A percentile compares a stretch with the other conserved stretches of the same genome.
These are phyloP conservation scores for Kwoniella sp. DNA, from an alignment of 768 basidiomycete genomes.

Conservation along the genomic window DNA sequence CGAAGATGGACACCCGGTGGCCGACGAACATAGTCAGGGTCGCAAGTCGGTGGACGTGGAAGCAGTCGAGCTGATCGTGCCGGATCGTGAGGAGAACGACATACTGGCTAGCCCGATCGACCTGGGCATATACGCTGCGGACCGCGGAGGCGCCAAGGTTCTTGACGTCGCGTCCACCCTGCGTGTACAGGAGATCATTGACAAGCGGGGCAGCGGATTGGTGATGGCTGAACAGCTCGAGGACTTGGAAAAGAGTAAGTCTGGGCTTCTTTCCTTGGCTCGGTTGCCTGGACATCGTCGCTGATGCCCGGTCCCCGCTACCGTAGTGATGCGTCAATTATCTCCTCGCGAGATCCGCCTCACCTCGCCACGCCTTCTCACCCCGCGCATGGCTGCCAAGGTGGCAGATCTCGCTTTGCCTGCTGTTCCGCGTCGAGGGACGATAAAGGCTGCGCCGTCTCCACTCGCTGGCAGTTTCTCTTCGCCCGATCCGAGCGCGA, in stretches of 20 bases:
- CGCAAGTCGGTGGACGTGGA: neutral
- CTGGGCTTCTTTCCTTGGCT: neutral
- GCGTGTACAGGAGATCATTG: slow-evolving; percentile 24
- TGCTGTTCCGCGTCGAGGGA: slow-evolving; percentile 7
- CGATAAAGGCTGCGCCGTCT: slow-evolving; percentile 8
- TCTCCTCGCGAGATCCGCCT: slow-evolving; percentile 47
- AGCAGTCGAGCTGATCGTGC: neutral
- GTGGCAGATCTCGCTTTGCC: slow-evolving; percentile 15
- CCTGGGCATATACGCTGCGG: slow-evolving; percentile 11
- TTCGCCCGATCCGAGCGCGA: slow-evolving; percentile 2
- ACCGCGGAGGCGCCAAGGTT: slow-evolving; percentile 4
- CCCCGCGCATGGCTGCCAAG: slow-evolving; percentile 39
- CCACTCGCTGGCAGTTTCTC: slow-evolving; percentile 10
- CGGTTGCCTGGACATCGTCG: neutral
- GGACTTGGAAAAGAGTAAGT: slow-evolving; percentile 46
- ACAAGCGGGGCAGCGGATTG: slow-evolving; percentile 46
- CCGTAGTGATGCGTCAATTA: slow-evolving; percentile 43
- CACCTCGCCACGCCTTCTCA: slow-evolving; percentile 35
- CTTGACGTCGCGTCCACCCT: slow-evolving; percentile 11
- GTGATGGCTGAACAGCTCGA: slow-evolving; percentile 48
- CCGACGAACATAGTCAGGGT: no score
- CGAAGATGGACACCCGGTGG: neutral
- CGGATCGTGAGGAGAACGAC: slow-evolving; percentile 7
- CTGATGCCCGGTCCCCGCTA: no score
- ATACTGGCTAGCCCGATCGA: slow-evolving; percentile 44